Base-by-base conservation (phyloP, 192 early-diverging fungal genomes). In the Coemansia sp. region DNA sequence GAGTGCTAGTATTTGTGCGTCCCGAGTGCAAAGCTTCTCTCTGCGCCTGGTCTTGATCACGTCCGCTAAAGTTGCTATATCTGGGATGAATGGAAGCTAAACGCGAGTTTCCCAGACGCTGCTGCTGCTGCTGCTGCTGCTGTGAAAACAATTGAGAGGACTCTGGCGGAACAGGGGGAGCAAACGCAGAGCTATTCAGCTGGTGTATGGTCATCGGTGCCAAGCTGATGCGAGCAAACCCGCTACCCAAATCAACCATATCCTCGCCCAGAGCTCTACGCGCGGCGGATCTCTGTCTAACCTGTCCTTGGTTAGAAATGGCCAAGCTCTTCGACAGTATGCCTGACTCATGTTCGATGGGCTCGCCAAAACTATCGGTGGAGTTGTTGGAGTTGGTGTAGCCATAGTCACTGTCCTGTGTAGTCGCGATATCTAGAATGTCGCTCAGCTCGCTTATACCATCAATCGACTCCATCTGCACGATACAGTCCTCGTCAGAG, bases 321-420 rank as follows among this genome's bases (percentile, higher is more conserved):
- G 65, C n/a, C 43, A 75, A 36, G 21, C 66, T 64, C 54, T 74
- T 74, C 4, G 73, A 63, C 63, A 81, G 32, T 52, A 81, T 72
- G 9, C 78, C 74, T 2, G 74, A 56, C 41, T 69, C 64, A 22
- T 76, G 74, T 65, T 72, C 78, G 32, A 81, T 73, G 5, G 74
- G 78, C 74, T 76, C 78, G 55, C 78, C 78, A 70, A 81, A 81
- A 51, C 78, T 81, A 64, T 81, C 78, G 0, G 70, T 72, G 9
- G 78, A 81, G 71, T 68, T 72, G 52, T 76, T 69, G 12, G 78
- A 73, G 46, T 65, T 59, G 40, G 70, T 64, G 42, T 81, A 81
- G 21, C 63, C 70, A 42, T 54, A 73, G 56, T 81, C 73, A 66
- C 67, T 72, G 64, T 67, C 59, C 6, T 69, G 73, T 4, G 68